Conservation (phyloP, 192 early-diverging fungal species). For the Pecoramyces ruminantium region DNA sequence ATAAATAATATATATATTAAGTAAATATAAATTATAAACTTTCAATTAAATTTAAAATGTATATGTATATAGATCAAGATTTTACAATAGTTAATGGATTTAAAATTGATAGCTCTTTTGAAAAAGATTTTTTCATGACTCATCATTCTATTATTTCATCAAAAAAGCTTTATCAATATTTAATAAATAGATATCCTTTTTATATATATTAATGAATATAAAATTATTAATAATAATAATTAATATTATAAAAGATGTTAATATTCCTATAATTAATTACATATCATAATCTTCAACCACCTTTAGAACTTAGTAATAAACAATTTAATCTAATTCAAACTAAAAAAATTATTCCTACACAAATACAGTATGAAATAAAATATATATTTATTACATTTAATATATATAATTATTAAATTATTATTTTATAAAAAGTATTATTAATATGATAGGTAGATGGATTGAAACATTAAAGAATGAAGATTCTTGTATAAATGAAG, state of each 20-base stretch:
- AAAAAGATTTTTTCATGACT: conserved; percentile 19
- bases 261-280: too few species aligned
- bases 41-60: too few species aligned
- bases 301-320: background rate
- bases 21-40: too few species aligned
- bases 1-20: too few species aligned
- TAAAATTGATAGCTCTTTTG: conserved; percentile 1
- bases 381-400: too few species aligned
- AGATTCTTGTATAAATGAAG: background rate
- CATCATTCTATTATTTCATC: conserved; percentile 41
- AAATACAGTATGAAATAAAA: background rate
- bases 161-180: conserved; percentile 9
- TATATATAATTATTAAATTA: too few species aligned
- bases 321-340: background rate
- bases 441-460: background rate
- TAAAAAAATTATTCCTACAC: background rate
- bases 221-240: too few species aligned
- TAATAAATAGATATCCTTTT: background rate
- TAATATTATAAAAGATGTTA: too few species aligned
- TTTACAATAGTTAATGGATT: background rate
- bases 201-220: too few species aligned
- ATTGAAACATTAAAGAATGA: background rate
- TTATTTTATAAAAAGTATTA: background rate
- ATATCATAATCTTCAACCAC: background rate
- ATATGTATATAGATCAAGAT: background rate